Percentiles rank a stretch among this genome's conserved stretches.
phyloP scores from a whole-genome alignment of 179 eudicot genomes.

The Heliamphora pulchella region DNA sequence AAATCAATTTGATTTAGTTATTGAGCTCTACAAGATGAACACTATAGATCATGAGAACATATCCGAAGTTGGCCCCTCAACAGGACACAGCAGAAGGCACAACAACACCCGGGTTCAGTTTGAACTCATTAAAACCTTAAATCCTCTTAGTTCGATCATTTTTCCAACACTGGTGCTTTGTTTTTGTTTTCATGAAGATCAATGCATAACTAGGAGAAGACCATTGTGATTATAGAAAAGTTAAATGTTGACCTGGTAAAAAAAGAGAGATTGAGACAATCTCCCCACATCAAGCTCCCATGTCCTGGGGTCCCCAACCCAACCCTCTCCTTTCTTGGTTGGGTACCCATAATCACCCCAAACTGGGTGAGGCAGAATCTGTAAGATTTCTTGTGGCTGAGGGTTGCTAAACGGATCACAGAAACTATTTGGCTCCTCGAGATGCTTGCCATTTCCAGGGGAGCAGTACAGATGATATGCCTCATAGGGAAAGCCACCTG shows the following conservation, averaged over 20 bases:
- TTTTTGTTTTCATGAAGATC: neutral
- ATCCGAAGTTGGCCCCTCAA: too few species aligned
- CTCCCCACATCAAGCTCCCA: slow-evolving; percentile 77
- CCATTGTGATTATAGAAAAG: too few species aligned
- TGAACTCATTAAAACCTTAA: too few species aligned
- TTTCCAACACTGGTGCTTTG: too few species aligned
- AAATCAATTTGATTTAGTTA: too few species aligned
- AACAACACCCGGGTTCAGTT: too few species aligned
- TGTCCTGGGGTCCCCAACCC: slow-evolving; percentile 54
- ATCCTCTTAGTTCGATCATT: too few species aligned
- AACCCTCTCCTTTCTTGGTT: slow-evolving; percentile 43
- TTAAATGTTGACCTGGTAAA: slow-evolving; percentile 44
- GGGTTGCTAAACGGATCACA: slow-evolving; percentile 70
- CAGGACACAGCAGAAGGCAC: too few species aligned
- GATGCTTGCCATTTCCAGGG: slow-evolving; percentile 53
- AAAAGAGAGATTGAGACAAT: slow-evolving; percentile 41
- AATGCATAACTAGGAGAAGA: neutral
- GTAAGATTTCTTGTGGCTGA: slow-evolving; percentile 61
- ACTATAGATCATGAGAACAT: too few species aligned
- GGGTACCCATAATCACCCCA: slow-evolving; percentile 79
- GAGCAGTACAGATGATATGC: slow-evolving; percentile 58
- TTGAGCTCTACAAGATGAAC: too few species aligned
- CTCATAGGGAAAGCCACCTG: slow-evolving; percentile 34
- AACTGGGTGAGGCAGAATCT: slow-evolving; percentile 58
- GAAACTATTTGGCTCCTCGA: slow-evolving; percentile 30